phyloP scores from a whole-genome alignment of 768 basidiomycete species.

The Gloeopeniophorella convolvens region DNA sequence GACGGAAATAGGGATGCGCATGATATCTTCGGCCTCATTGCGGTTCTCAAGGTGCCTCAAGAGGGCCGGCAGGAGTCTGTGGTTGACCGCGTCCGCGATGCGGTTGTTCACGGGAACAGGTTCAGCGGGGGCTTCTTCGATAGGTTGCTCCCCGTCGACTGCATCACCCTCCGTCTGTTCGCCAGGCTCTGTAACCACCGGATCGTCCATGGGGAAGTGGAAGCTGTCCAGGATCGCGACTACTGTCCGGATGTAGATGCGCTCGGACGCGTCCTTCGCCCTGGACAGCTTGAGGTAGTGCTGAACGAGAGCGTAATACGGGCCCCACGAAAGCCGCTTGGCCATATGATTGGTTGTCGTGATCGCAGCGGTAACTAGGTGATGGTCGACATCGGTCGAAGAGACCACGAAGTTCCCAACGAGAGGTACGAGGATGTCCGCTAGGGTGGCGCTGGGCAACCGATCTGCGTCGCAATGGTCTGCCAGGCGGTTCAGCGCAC shows the following conservation, averaged over 20 bases:
- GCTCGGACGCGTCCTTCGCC: conserved; percentile 64
- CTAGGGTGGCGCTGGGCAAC: conserved; percentile 61
- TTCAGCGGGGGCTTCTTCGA: conserved; percentile 23
- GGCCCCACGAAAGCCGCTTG: conserved; percentile 71
- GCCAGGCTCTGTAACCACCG: conserved; percentile 30
- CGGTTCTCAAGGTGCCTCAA: conserved; percentile 77
- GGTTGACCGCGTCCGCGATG: conserved; percentile 72
- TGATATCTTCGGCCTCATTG: conserved; percentile 73
- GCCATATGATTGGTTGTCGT: conserved; percentile 71
- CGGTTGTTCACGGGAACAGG: conserved; percentile 21
- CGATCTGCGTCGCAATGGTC: conserved; percentile 65
- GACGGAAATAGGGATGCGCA: conserved; percentile 82
- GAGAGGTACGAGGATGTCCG: conserved; percentile 83
- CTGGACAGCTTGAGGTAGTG: conserved; percentile 69
- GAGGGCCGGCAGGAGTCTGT: conserved; percentile 71
- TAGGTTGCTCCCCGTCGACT: conserved; percentile 22
- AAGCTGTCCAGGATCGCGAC: conserved; percentile 86
- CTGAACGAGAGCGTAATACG: conserved; percentile 74
- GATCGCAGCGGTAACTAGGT: conserved; percentile 88
- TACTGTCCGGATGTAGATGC: conserved; percentile 77
- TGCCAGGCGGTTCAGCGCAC: conserved; percentile 79
- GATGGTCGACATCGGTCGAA: conserved; percentile 63
- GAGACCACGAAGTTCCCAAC: conserved; percentile 73
- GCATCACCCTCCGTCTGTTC: conserved; percentile 26
- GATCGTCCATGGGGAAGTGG: conserved; percentile 78